Conservation (phyloP, 169 alveolate species). For the Amoebophrya sp. region DNA sequence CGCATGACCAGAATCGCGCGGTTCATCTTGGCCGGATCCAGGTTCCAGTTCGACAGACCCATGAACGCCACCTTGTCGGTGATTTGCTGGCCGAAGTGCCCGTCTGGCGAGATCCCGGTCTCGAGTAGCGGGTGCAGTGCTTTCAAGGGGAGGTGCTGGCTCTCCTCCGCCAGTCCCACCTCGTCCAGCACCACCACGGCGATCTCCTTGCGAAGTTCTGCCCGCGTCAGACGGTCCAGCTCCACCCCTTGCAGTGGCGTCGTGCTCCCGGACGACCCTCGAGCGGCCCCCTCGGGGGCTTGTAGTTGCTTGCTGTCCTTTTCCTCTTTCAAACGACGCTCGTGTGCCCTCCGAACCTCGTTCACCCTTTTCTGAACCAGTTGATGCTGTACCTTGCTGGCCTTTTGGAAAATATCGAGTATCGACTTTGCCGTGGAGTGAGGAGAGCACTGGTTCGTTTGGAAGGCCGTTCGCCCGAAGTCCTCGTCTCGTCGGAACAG, state of each 20-base stretch:
- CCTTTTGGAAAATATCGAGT: no score
- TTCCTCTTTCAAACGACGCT: not conserved
- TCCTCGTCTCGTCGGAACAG: not conserved
- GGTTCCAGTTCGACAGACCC: not conserved
- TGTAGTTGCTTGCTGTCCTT: not conserved
- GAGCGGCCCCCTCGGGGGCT: no score
- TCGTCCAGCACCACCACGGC: not conserved
- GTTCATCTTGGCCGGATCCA: not conserved
- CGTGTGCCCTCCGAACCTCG: no score
- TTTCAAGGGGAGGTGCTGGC: not conserved
- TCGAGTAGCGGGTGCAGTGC: not conserved
- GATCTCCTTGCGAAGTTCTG: not conserved
- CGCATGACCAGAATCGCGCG: not conserved
- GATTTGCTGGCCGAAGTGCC: no score
- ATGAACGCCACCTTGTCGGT: not conserved
- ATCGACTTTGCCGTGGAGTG: not conserved
- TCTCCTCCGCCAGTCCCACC: not conserved
- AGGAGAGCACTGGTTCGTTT: not conserved
- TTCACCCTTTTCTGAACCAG: no score
- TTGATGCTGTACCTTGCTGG: no score
- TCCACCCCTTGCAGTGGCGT: no score
- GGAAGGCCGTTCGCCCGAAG: not conserved
- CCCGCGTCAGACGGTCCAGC: no score
- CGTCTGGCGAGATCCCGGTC: no score
- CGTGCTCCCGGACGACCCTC: no score